Evolutionary conservation across 2,329 filamentous ascomycete species (phyloP), one percentile per base, ranked within the genome.

Genomic region (Plectosphaerella sp.): DNA sequence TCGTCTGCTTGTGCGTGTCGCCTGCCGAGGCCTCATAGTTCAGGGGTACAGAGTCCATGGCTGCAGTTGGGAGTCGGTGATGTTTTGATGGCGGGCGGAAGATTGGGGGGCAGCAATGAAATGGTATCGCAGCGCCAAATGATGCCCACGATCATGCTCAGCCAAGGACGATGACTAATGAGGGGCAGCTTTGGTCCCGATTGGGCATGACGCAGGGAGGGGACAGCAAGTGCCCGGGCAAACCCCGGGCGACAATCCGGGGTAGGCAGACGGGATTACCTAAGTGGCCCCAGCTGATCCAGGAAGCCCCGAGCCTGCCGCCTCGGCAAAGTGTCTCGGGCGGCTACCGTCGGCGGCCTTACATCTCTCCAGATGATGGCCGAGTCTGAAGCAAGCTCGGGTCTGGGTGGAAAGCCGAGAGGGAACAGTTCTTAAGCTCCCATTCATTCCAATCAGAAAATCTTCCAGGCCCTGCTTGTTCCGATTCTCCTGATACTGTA

Each of bases 11-110:
- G 69, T 91, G 78, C 45, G 84, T 90, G 52, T 87, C 79, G 58
- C 86, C 86, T 49, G 86, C 83, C 7, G 89, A 92, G 53, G 87
- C 81, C 69, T 91, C 86, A 67, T 89, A 87, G 64, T 84, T 88
- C 56, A 91, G 79, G 3, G 87, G 85, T 57, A 87, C 84, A 65
- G 87, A 82, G 57, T 86, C 76, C 78, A 82, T 81, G 48, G 18
- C n/a, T 36, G 24, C 15, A 9, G 16, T 12, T 10, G 5, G 45
- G 3, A 37, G 37, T n/a, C 16, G 16, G 15, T 5, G 24, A 22
- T 22, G n/a, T 4, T 28, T 47, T 9, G 52, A 8, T 48, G 22
- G 25, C 7, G 2, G 12, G 10, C n/a, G 28, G 10, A 22, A n/a
- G 18, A 28, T 18, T 48, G 33, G 36, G 28, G 45, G 4, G 14